Conservation (phyloP, 306 rosid genomes). For the Prunus mume region DNA sequence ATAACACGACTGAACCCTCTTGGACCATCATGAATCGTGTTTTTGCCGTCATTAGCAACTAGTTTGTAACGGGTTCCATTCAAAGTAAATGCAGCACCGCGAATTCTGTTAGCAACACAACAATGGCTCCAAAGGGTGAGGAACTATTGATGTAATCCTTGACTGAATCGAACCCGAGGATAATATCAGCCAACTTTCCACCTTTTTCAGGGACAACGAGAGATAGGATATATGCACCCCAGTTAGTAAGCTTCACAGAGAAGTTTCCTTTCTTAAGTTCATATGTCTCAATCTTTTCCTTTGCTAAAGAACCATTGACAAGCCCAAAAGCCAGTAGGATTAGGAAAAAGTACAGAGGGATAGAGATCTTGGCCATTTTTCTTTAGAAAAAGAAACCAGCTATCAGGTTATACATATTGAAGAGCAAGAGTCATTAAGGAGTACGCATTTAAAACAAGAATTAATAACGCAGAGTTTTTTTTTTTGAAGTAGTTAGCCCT, state of each 20-base stretch:
- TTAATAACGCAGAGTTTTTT: not conserved
- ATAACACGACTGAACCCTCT: constrained; percentile 15
- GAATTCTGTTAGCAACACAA: not conserved
- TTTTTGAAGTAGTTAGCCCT: not conserved
- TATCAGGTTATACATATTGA: not conserved
- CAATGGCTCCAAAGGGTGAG: not conserved
- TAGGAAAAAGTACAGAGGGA: not conserved
- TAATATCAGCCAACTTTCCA: not conserved
- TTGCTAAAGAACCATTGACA: not conserved
- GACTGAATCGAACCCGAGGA: not conserved
- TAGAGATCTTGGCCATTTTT: not conserved
- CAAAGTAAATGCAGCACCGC: not conserved
- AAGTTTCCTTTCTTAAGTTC: constrained; percentile 1
- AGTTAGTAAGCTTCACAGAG: not conserved
- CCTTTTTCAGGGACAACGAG: not conserved
- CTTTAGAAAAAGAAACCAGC: not conserved
- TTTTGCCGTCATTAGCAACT: constrained; percentile 5
- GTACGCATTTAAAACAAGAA: not conserved
- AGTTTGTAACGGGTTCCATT: not conserved
- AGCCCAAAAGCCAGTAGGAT: not conserved
- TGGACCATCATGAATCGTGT: constrained; percentile 17
- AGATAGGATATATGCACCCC: not conserved
- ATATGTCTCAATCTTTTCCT: not conserved
- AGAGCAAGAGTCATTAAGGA: not conserved
- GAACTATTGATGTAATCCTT: not conserved